Evolutionary conservation across 1,139 yeast genomes (phyloP), one percentile per base, ranked within the genome.

Genomic region (Candida smagusa): DNA sequence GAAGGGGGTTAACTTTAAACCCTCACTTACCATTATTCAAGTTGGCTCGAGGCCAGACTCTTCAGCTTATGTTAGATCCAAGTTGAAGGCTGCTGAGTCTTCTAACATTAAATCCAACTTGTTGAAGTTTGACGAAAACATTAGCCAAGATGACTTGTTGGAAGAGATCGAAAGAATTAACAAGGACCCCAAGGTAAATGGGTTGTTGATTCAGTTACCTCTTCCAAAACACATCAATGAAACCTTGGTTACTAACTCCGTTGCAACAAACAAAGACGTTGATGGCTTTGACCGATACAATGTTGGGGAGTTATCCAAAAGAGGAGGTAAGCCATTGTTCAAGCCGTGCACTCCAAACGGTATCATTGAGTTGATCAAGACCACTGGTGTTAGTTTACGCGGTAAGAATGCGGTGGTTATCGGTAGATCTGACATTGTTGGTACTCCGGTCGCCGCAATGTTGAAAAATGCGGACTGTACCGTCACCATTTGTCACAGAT

Each of bases 321-420:
- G 79, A 55, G 84, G 83, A 38, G 90, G 90, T n/a, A 57, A 61
- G 16, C 88, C 92, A 21, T 61, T 68, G 46, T 83, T 82, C 58
- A 72, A 79, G 47, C 94, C 94, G 31, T 84, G 94, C 57, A 84
- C 94, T 9, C 94, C 94, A 37, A 77, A 79, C 54, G 94, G 92
- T 40, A 77, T 83, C 41, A 77, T 84, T 58, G 81, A 79, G 53
- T 64, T 84, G 53, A 66, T 84, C 50, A 74, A 80, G 51, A 77
- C 83, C 44, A 77, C 86, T 19, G 79, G 82, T 2, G 65, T 80
- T 34, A 61, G 63, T 22, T 61, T 84, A 43, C 58, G 72, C 38
- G 92, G 92, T 38, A 80, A 82, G 49, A 74, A 76, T 50, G 92
- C 88, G 2, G 92, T 84, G 33, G 89, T 84, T 9, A 64, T 85